Percentiles rank a stretch among this genome's conserved stretches.
phyloP scores from a whole-genome alignment of 106 monocot species.

The Dendrobium chrysotoxum region DNA sequence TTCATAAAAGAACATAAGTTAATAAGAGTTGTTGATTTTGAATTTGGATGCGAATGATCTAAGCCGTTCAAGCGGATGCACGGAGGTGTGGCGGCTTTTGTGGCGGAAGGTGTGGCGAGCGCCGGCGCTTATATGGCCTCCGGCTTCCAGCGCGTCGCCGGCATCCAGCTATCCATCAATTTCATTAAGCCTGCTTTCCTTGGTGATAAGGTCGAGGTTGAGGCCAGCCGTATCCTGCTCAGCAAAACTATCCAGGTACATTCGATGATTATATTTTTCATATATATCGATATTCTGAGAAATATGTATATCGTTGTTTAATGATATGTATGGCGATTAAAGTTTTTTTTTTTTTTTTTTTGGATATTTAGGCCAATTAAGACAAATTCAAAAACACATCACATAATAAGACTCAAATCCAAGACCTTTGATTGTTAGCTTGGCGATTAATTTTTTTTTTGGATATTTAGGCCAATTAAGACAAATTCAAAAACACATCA shows the following conservation, averaged over 20 bases:
- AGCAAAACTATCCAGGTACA: slow-evolving; percentile 39
- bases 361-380: too few relatives aligned
- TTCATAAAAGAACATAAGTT: background rate
- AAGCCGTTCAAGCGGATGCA: slow-evolving; percentile 48
- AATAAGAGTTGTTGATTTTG: background rate
- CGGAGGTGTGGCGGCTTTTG: slow-evolving; percentile 46
- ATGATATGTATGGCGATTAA: too few relatives aligned
- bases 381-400: too few relatives aligned
- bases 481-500: too few relatives aligned
- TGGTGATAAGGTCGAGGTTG: slow-evolving; percentile 31
- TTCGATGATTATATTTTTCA: too few relatives aligned
- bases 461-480: too few relatives aligned
- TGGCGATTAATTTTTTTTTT: too few relatives aligned
- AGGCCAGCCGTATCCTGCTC: slow-evolving; percentile 30
- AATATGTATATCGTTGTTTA: too few relatives aligned
- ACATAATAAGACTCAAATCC: too few relatives aligned
- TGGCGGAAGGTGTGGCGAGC: slow-evolving; percentile 49
- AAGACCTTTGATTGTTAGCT: too few relatives aligned
- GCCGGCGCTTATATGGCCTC: slow-evolving; percentile 43
- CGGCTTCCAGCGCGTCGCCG: slow-evolving; percentile 31
- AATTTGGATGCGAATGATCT: background rate
- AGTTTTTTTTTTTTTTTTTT: too few relatives aligned
- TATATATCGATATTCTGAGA: too few relatives aligned
- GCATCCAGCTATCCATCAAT: slow-evolving; percentile 47
- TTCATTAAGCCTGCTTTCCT: slow-evolving; percentile 26